Evolutionary conservation across 345 rosid species (phyloP).

Genomic region (Linum usitatissimum): DNA sequence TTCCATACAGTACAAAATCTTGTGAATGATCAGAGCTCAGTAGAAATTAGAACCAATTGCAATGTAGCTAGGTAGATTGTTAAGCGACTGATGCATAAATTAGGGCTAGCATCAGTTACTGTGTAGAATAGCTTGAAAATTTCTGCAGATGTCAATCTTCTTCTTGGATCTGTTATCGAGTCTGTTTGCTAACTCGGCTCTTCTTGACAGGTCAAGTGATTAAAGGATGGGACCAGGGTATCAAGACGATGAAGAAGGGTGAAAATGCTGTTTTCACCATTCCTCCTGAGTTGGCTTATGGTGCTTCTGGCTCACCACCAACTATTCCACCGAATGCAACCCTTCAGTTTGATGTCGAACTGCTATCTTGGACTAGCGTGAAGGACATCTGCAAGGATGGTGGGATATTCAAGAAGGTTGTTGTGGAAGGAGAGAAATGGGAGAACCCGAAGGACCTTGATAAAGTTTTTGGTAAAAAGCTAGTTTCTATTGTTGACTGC

Average conservation of each 20-base stretch:
- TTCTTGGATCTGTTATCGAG: conserved; percentile 3
- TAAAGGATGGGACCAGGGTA: conserved; percentile 96
- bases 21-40: too few relatives aligned
- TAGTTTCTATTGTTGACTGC: neutral
- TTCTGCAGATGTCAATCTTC: neutral
- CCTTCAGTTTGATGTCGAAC: conserved; percentile 73
- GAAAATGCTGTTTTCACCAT: conserved; percentile 8
- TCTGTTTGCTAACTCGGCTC: neutral
- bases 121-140: neutral
- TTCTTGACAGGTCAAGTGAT: conserved; percentile 3
- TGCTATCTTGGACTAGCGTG: conserved; percentile 67
- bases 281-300: conserved; percentile 8
- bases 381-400: conserved; percentile 86
- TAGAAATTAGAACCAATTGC: too few relatives aligned
- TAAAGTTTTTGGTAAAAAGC: conserved; percentile 56
- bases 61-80: too few relatives aligned
- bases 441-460: conserved; percentile 72
- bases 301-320: conserved; percentile 52
- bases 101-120: neutral
- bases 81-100: too few relatives aligned
- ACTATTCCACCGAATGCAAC: conserved; percentile 84
- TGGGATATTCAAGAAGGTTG: conserved; percentile 65
- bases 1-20: too few relatives aligned
- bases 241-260: conserved; percentile 71
- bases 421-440: conserved; percentile 64